These are phyloP conservation scores for Conringia planisiliqua DNA, from an alignment of 345 rosid genomes.

Conservation along the genomic window DNA sequence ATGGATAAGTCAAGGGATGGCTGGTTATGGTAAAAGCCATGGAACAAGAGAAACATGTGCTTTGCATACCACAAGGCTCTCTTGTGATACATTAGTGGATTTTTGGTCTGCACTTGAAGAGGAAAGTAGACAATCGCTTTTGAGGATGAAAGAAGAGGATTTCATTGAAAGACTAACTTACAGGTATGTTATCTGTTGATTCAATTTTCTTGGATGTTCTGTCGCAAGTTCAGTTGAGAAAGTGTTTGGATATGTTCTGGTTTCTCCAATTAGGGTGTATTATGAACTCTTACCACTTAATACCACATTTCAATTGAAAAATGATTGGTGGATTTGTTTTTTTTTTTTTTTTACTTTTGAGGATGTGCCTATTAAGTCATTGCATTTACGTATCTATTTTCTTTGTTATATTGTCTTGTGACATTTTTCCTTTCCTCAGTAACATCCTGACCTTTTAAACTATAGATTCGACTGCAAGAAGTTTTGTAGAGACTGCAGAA, in stretches of 20 bases:
- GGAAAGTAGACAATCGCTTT: constrained; percentile 76
- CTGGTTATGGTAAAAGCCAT: constrained; percentile 82
- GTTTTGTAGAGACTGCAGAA: constrained; percentile 96
- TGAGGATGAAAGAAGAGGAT: constrained; percentile 98
- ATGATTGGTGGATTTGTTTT: background rate
- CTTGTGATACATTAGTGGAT: constrained; percentile 84
- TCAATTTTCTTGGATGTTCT: constrained; percentile 11
- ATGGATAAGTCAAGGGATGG: constrained; percentile 89
- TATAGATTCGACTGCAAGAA: constrained; percentile 93
- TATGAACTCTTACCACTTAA: background rate
- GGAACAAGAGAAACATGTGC: constrained; percentile 94
- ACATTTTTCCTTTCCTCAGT: constrained; percentile 7
- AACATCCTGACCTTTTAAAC: constrained; percentile 16
- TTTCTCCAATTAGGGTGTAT: background rate
- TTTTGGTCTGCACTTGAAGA: constrained; percentile 94
- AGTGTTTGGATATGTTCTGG: background rate
- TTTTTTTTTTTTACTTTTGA: background rate
- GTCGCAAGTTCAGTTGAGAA: background rate
- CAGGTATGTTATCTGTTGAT: constrained; percentile 57
- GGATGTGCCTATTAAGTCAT: background rate
- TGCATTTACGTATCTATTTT: background rate
- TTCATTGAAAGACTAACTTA: constrained; percentile 86
- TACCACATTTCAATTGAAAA: background rate
- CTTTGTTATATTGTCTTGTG: constrained; percentile 1
- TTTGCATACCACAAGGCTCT: constrained; percentile 90